Conservation (phyloP, 164 flowering plant genomes). For the Vitis riparia region DNA sequence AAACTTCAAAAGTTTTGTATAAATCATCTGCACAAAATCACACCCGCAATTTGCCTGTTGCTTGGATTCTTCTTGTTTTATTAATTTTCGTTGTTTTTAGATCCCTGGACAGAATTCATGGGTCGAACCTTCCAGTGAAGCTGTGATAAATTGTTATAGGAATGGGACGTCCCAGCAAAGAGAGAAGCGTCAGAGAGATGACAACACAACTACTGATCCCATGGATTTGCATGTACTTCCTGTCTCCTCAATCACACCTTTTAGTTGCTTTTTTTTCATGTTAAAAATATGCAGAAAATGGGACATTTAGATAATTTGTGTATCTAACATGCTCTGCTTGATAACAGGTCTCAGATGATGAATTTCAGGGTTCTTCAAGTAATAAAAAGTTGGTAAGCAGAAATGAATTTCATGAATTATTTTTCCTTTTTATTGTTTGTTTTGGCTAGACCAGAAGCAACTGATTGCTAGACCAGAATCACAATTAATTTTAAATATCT, state of each 20-base stretch:
- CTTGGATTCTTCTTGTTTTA: not conserved
- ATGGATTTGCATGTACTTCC: conserved; percentile 37
- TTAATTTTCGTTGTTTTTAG: conserved; percentile 27
- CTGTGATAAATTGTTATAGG: conserved; percentile 10
- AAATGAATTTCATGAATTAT: not conserved
- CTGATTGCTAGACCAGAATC: too few relatives aligned
- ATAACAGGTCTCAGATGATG: conserved; percentile 47
- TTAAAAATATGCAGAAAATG: too few relatives aligned
- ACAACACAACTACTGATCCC: conserved; percentile 32
- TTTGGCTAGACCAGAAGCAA: too few relatives aligned
- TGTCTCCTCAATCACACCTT: not conserved
- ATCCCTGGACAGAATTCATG: conserved; percentile 84
- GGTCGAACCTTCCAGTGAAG: conserved; percentile 41
- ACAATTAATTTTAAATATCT: too few relatives aligned
- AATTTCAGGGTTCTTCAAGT: conserved; percentile 36
- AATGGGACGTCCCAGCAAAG: conserved; percentile 40
- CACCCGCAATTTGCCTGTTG: not conserved
- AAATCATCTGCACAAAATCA: too few relatives aligned
- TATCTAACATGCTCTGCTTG: conserved; percentile 9
- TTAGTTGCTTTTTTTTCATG: too few relatives aligned
- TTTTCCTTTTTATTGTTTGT: conserved; percentile 1
- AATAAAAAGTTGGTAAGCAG: conserved; percentile 69
- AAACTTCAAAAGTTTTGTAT: too few relatives aligned
- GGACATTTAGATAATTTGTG: not conserved
- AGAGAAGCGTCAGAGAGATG: conserved; percentile 78